These are phyloP conservation scores for Fraxinus nigra DNA, from an alignment of 305 asterid species.

Conservation along the genomic window DNA sequence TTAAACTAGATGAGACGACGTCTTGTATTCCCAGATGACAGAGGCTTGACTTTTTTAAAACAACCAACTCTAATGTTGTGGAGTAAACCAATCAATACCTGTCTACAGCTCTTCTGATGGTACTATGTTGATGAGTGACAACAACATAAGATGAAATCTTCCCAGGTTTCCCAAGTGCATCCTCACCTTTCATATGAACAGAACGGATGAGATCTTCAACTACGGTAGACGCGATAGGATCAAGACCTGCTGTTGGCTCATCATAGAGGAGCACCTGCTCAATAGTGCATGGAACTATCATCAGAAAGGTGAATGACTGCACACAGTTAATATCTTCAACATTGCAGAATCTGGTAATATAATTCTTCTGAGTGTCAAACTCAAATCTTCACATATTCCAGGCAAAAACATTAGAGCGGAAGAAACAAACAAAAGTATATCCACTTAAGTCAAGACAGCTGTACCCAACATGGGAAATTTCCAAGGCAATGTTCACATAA, in stretches of 20 bases:
- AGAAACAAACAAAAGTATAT: background rate
- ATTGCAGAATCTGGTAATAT: background rate
- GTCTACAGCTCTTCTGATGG: constrained; percentile 92
- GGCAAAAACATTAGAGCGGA: background rate
- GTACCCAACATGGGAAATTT: background rate
- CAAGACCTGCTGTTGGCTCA: constrained; percentile 98
- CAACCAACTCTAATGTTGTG: constrained; percentile 5
- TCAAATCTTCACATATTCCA: background rate
- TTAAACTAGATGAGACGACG: constrained; percentile 17
- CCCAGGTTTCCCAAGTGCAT: constrained; percentile 83
- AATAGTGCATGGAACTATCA: constrained; percentile 17
- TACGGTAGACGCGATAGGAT: constrained; percentile 97
- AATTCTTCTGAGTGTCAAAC: background rate
- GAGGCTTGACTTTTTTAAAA: constrained; percentile 12
- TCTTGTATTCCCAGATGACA: constrained; percentile 1
- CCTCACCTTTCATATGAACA: constrained; percentile 78
- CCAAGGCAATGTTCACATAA: background rate
- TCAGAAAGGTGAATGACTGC: constrained; percentile 1
- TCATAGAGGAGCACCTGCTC: constrained; percentile 90
- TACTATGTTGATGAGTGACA: constrained; percentile 97
- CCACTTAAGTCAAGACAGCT: background rate
- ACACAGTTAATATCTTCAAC: background rate
- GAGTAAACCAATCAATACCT: constrained; percentile 47
- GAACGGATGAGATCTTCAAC: constrained; percentile 98
- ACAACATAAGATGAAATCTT: constrained; percentile 86